Base-by-base conservation (phyloP, 352 stramenopile genomes). In the Nothophytophthora sp. region DNA sequence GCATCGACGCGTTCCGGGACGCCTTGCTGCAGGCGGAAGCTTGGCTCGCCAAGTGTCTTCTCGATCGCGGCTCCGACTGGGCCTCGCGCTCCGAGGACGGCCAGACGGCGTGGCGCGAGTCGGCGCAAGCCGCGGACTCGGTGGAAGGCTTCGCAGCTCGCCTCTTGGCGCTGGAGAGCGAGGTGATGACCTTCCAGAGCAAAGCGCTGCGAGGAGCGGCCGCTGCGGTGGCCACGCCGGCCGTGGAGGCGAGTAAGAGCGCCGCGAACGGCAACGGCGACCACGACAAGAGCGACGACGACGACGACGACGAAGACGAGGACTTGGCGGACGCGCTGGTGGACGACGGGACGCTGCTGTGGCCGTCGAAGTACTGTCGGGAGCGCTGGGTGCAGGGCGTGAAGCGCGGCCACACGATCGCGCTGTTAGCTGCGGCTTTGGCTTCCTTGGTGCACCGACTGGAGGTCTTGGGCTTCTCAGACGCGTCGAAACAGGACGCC, bases 271-370 rank as follows among this genome's bases (percentile, higher is more conserved):
- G 37, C 8, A 61, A 63, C 15, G 70, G 88, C 18, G 51, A 59
- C 12, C 53, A 86, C 8, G 73, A 87, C n/a, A 86, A 81, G 45
- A 81, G 65, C 35, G 78, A 90, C 13, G 73, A 88, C 15, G 79
- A 92, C 32, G 74, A 88, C 2, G 79, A 93, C 16, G 82, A 93
- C 1, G 85, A 93, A 15, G 85, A 95, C 28, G 71, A 91, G 12
- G 66, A 87, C 8, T 50, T 71, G 4, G 61, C 81, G 13, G 84
- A 91, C 23, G 51, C 52, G 16, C 43, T 75, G 15, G 66, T 59
- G 0, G 81, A 95, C n/a, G 78, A 89, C 28, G 76, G 69, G 0
- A 60, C 73, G 4, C 67, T 73, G 22, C 43, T 95, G 16, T 95
- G 85, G 85, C 85, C 85, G 16, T 88, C 76, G 0, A 76, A 70